A percentile compares a stretch with the other conserved stretches of the same genome.
Evolutionary conservation across 1,284 basidiomycete species (phyloP).

Genomic region (Meira nashicola): DNA sequence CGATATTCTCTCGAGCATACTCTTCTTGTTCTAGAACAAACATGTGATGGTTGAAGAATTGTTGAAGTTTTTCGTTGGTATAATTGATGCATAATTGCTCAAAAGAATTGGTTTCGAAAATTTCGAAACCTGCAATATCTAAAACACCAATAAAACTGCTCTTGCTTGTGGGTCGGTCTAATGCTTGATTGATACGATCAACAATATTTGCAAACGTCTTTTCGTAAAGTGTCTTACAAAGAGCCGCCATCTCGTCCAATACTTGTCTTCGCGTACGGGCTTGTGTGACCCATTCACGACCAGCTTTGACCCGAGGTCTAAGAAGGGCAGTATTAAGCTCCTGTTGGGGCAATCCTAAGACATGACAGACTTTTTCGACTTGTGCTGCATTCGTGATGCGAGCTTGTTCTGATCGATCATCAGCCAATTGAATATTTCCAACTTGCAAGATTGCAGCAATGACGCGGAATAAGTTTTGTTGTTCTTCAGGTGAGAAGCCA

Average conservation of each 20-base stretch:
- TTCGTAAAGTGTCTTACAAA: conserved; percentile 96
- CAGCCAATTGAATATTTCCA: conserved; percentile 81
- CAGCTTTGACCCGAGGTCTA: conserved; percentile 75
- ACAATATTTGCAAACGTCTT: conserved; percentile 92
- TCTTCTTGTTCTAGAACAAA: conserved; percentile 99
- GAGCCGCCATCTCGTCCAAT: conserved; percentile 80
- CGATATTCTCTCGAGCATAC: conserved; percentile 91
- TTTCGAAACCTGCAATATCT: conserved; percentile 99
- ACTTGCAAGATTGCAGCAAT: conserved; percentile 91
- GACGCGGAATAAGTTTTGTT: conserved; percentile 88
- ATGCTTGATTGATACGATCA: conserved; percentile 86
- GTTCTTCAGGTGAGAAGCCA: conserved; percentile 77
- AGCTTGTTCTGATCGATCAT: conserved; percentile 81
- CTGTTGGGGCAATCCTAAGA: conserved; percentile 81
- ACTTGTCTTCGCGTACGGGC: conserved; percentile 87
- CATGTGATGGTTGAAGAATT: conserved; percentile 87
- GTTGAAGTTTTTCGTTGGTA: conserved; percentile 65
- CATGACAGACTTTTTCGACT: conserved; percentile 79
- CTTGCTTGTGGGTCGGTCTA: conserved; percentile 82
- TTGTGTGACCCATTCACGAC: conserved; percentile 94
- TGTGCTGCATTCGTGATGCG: conserved; percentile 59
- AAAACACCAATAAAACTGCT: conserved; percentile 96
- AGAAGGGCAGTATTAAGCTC: conserved; percentile 75
- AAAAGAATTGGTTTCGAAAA: conserved; percentile 65
- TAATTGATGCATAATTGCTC: conserved; percentile 99